Percentiles rank a stretch among this genome's conserved stretches.
Evolutionary conservation across 768 basidiomycete species (phyloP).

Genomic region (Floccularia luteovirens): DNA sequence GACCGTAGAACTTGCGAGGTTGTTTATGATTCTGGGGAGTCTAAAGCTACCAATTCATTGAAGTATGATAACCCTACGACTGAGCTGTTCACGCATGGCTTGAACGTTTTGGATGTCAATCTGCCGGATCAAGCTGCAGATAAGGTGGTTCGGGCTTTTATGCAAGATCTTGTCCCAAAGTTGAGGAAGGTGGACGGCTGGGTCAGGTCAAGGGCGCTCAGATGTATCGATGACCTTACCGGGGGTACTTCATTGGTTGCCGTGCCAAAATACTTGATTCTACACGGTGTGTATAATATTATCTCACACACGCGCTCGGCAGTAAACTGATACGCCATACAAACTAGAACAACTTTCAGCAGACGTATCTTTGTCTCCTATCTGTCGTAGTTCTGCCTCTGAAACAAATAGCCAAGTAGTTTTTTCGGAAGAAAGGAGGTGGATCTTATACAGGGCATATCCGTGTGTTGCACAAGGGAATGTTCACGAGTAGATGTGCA

Average conservation of each 20-base stretch:
- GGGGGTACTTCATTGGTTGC: conserved; percentile 11
- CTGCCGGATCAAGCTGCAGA: conserved; percentile 3
- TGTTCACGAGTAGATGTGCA: too few species aligned
- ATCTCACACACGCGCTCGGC: neutral
- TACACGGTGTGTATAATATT: conserved; percentile 26
- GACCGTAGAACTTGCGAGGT: conserved; percentile 34
- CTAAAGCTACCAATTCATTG: conserved; percentile 21
- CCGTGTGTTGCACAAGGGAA: conserved; percentile 37
- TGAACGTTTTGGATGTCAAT: conserved; percentile 7
- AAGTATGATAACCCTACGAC: conserved; percentile 19
- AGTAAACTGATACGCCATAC: neutral
- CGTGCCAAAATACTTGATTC: conserved; percentile 26
- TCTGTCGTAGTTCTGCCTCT: neutral
- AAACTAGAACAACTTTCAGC: neutral
- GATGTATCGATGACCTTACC: neutral
- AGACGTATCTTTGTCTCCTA: neutral
- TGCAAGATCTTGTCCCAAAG: conserved; percentile 8
- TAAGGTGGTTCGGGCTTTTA: conserved; percentile 15
- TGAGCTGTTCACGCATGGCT: conserved; percentile 22
- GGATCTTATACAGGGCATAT: conserved; percentile 41
- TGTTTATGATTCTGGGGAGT: conserved; percentile 23
- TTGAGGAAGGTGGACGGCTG: conserved; percentile 22
- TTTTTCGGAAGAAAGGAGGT: conserved; percentile 19
- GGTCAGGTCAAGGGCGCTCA: conserved; percentile 30
- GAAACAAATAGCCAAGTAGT: conserved; percentile 1